Percentiles rank a stretch among this genome's conserved stretches.
These are phyloP conservation scores for Puccinia coronata DNA, from an alignment of 1,284 basidiomycete species.

Conservation along the genomic window DNA sequence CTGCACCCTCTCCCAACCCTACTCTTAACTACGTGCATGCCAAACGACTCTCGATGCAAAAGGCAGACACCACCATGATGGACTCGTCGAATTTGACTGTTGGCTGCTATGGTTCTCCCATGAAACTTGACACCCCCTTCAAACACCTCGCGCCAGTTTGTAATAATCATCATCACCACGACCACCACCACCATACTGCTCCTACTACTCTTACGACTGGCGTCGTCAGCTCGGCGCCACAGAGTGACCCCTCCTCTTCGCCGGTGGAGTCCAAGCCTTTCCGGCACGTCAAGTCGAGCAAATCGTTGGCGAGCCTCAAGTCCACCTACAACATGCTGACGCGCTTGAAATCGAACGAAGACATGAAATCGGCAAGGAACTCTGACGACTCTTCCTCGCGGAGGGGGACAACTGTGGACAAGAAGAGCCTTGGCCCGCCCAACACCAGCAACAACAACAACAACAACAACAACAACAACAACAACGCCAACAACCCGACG, in stretches of 20 bases:
- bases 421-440: not conserved
- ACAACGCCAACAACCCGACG: not conserved
- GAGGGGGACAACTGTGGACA: not conserved
- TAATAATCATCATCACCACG: too few relatives aligned
- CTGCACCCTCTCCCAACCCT: constrained; percentile 43
- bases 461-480: not conserved
- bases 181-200: too few relatives aligned
- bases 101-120: constrained; percentile 48
- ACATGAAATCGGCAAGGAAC: not conserved
- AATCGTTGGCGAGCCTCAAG: constrained; percentile 47
- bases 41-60: constrained; percentile 30
- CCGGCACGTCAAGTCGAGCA: constrained; percentile 40
- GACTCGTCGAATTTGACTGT: constrained; percentile 44
- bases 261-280: constrained; percentile 3
- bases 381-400: constrained; percentile 11
- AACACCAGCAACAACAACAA: not conserved
- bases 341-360: constrained; percentile 30
- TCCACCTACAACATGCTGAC: constrained; percentile 31
- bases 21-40: constrained; percentile 45
- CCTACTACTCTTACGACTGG: too few relatives aligned
- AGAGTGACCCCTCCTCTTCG: not conserved
- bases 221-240: not conserved
- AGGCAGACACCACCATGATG: constrained; percentile 39
- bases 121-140: constrained; percentile 50
- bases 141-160: constrained; percentile 31